A percentile compares a stretch with the other conserved stretches of the same genome.
phyloP scores from a whole-genome alignment of 1,284 basidiomycete species.

The Leccinum subatratum region DNA sequence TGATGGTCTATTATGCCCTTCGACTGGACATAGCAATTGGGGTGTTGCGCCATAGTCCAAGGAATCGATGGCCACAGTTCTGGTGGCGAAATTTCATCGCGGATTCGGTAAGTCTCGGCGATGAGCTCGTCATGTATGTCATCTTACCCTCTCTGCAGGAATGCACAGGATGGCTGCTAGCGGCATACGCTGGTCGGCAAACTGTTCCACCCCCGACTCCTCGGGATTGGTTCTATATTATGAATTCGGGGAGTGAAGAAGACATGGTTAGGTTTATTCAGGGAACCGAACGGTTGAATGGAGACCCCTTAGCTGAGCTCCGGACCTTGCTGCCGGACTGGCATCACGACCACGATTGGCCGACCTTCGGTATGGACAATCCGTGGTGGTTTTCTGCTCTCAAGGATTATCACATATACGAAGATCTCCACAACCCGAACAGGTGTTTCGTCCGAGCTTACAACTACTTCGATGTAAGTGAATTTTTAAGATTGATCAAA shows the following conservation, averaged over 20 bases:
- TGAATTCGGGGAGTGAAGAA: not conserved
- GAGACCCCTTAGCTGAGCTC: not conserved
- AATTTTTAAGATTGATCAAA: not conserved
- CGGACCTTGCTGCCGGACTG: not conserved
- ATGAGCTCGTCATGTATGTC: not conserved
- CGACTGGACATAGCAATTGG: not conserved
- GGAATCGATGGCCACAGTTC: not conserved
- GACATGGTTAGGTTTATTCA: not conserved
- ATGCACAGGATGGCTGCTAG: not conserved
- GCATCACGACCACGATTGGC: not conserved
- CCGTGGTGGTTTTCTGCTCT: not conserved
- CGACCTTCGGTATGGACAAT: not conserved
- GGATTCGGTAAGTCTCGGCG: not conserved
- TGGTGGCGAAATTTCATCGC: not conserved
- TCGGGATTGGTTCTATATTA: not conserved
- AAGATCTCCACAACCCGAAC: not conserved
- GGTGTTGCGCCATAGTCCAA: not conserved
- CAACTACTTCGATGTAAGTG: not conserved
- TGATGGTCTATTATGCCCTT: not conserved
- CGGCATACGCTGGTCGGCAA: not conserved
- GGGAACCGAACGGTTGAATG: not conserved
- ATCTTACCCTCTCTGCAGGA: not conserved
- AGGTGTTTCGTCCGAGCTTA: not conserved
- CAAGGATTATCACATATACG: not conserved
- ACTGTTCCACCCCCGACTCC: not conserved